phyloP scores from a whole-genome alignment of 2,329 filamentous ascomycete genomes.

The Alternaria brassicicola region DNA sequence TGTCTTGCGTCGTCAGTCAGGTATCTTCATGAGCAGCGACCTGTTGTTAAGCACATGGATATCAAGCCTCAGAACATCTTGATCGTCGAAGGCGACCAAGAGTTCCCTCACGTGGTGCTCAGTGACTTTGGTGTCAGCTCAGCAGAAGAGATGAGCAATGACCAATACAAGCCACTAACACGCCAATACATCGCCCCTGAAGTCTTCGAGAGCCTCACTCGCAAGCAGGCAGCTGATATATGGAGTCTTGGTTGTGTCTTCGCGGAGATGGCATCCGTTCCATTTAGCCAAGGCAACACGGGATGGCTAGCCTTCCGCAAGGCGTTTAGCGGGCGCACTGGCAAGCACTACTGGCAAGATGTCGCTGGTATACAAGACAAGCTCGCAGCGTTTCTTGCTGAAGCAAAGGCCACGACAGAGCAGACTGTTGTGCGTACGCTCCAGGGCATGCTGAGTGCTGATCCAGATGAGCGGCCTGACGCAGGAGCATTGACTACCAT shows the following conservation, averaged over 20 bases:
- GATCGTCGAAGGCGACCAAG: slow-evolving; percentile 37
- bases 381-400: slow-evolving; percentile 31
- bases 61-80: slow-evolving; percentile 50
- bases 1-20: slow-evolving; percentile 45
- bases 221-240: slow-evolving; percentile 65
- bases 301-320: slow-evolving; percentile 37
- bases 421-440: slow-evolving; percentile 35
- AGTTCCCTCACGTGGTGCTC: slow-evolving; percentile 44
- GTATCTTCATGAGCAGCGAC: slow-evolving; percentile 47
- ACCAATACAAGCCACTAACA: slow-evolving; percentile 35
- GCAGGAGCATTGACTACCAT: slow-evolving; percentile 39
- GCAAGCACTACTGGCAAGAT: slow-evolving; percentile 48
- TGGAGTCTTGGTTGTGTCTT: slow-evolving; percentile 98
- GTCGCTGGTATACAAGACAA: slow-evolving; percentile 35
- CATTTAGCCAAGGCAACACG: slow-evolving; percentile 31
- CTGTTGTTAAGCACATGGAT: slow-evolving; percentile 46
- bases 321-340: slow-evolving; percentile 36
- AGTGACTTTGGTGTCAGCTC: slow-evolving; percentile 48
- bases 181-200: slow-evolving; percentile 47
- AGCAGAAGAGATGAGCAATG: slow-evolving; percentile 26
- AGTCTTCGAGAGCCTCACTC: slow-evolving; percentile 34
- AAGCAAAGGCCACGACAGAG: slow-evolving; percentile 28
- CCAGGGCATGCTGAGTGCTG: slow-evolving; percentile 39
- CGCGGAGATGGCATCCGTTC: slow-evolving; percentile 78
- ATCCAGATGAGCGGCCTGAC: slow-evolving; percentile 40